phyloP scores from a whole-genome alignment of 495 filamentous ascomycete genomes.

The Penicillium flavigenum region DNA sequence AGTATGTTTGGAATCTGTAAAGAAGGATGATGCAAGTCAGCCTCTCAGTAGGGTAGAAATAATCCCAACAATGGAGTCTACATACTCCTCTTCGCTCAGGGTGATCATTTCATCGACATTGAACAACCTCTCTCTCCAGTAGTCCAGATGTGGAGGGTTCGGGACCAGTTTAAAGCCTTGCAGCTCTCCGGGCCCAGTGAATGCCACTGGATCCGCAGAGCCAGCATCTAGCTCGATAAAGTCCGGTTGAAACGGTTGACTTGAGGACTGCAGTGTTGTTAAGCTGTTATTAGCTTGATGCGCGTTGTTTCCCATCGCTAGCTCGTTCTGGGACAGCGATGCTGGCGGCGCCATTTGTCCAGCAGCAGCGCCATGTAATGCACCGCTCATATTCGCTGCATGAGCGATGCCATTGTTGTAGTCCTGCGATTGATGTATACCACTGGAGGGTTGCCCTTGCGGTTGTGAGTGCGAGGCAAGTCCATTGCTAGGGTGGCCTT shows the following conservation, averaged over 20 bases:
- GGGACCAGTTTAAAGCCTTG: slow-evolving; percentile 58
- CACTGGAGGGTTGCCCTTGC: slow-evolving; percentile 2
- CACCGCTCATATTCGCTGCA: slow-evolving; percentile 12
- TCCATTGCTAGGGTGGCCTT: background rate
- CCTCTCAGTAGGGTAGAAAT: slow-evolving; percentile 2
- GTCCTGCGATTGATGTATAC: slow-evolving; percentile 6
- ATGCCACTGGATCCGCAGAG: slow-evolving; percentile 13
- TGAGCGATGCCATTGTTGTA: background rate
- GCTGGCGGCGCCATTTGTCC: slow-evolving; percentile 3
- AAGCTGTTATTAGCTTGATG: slow-evolving; percentile 17
- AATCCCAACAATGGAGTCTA: slow-evolving; percentile 8
- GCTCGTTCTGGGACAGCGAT: slow-evolving; percentile 3
- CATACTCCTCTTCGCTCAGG: slow-evolving; percentile 78
- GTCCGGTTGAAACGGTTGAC: slow-evolving; percentile 14
- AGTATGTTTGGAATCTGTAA: slow-evolving; percentile 78
- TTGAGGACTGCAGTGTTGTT: slow-evolving; percentile 15
- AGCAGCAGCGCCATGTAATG: slow-evolving; percentile 16
- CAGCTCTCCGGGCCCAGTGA: slow-evolving; percentile 44
- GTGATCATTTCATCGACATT: slow-evolving; percentile 72
- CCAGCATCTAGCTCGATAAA: slow-evolving; percentile 14
- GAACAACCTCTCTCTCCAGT: slow-evolving; percentile 76
- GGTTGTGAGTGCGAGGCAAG: slow-evolving; percentile 4
- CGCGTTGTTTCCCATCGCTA: slow-evolving; percentile 15
- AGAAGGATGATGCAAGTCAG: slow-evolving; percentile 7
- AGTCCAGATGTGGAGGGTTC: slow-evolving; percentile 66